Percentiles rank a stretch among this genome's conserved stretches.
phyloP scores from a whole-genome alignment of 805 yeast genomes.

The Lipomyces mesembrius region DNA sequence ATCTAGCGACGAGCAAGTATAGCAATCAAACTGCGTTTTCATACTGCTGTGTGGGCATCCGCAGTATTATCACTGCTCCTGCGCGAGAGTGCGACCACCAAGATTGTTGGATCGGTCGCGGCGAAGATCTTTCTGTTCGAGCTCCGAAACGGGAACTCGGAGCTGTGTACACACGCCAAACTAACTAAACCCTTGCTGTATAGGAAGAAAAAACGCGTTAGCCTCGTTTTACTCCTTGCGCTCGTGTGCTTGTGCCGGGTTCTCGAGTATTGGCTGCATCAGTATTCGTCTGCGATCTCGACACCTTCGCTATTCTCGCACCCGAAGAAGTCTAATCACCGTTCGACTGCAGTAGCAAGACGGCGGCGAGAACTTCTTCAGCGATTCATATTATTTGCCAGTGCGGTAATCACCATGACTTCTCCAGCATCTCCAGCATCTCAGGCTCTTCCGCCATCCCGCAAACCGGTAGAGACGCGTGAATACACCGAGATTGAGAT shows the following conservation, averaged over 20 bases:
- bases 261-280: constrained; percentile 6
- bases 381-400: constrained; percentile 5
- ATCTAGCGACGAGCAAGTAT: not conserved
- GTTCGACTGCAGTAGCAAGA: not conserved
- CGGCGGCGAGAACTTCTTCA: constrained; percentile 10
- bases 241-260: constrained; percentile 11
- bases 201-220: not conserved
- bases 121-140: not conserved
- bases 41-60: not conserved
- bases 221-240: constrained; percentile 4
- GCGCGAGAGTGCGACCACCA: not conserved
- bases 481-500: constrained; percentile 29
- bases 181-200: not conserved
- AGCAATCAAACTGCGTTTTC: constrained; percentile 9
- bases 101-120: not conserved
- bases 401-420: constrained; percentile 1
- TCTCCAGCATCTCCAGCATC: constrained; percentile 3
- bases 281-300: constrained; percentile 5
- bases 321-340: not conserved
- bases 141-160: not conserved
- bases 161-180: not conserved
- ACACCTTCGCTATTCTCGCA: not conserved
- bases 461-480: constrained; percentile 3
- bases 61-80: not conserved
- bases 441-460: not conserved